These are phyloP conservation scores for Venturia effusa DNA, from an alignment of 2,329 filamentous ascomycete species.

Conservation along the genomic window DNA sequence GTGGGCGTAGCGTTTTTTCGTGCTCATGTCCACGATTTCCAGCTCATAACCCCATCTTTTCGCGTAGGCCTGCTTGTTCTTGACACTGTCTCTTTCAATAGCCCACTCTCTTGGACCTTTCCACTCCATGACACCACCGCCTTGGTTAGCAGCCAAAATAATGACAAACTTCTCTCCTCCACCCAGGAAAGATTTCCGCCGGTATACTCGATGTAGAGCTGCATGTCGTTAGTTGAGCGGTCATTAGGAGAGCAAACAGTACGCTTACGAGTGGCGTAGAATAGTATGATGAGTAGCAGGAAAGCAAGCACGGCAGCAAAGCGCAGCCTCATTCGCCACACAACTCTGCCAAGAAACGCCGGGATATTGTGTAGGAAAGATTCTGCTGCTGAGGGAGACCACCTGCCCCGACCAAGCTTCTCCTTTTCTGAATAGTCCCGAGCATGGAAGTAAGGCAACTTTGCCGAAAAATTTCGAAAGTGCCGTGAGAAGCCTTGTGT, in stretches of 20 bases:
- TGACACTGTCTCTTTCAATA: constrained; percentile 89
- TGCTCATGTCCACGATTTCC: constrained; percentile 96
- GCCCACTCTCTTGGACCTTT: constrained; percentile 97
- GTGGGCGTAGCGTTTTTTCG: constrained; percentile 95
- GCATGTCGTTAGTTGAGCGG: constrained; percentile 15
- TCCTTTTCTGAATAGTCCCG: constrained; percentile 63
- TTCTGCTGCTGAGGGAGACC: constrained; percentile 22
- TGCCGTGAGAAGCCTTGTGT: constrained; percentile 79
- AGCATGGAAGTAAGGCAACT: constrained; percentile 61
- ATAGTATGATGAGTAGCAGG: constrained; percentile 50
- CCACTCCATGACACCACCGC: constrained; percentile 98
- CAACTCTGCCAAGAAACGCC: constrained; percentile 36
- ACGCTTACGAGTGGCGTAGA: constrained; percentile 66
- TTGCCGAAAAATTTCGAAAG: constrained; percentile 69
- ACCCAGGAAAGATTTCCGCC: constrained; percentile 61
- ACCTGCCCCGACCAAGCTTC: constrained; percentile 54
- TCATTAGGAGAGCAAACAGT: not conserved
- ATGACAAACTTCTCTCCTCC: constrained; percentile 88
- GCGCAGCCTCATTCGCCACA: constrained; percentile 56
- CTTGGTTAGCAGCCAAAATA: constrained; percentile 84
- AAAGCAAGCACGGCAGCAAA: constrained; percentile 49
- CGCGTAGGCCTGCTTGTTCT: constrained; percentile 87
- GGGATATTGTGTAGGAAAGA: constrained; percentile 20
- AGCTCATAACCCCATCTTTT: constrained; percentile 86
- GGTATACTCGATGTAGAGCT: constrained; percentile 52